Evolutionary conservation across 805 yeast species (phyloP).

Genomic region (Saturnispora ahearnii): DNA sequence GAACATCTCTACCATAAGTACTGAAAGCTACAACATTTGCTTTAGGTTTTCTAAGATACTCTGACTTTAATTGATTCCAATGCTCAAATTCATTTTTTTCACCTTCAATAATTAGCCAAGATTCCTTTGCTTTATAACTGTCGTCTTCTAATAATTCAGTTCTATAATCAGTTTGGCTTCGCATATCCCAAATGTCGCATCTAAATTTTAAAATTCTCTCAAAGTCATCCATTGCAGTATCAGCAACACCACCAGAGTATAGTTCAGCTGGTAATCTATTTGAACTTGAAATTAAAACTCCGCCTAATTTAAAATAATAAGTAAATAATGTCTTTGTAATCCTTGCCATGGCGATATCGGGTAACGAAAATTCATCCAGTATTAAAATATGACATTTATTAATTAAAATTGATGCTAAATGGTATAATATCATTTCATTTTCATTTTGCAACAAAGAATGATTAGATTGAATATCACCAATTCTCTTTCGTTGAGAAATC

Average conservation of each 20-base stretch:
- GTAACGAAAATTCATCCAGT: slow-evolving; percentile 69
- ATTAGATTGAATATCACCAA: slow-evolving; percentile 24
- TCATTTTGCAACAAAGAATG: slow-evolving; percentile 34
- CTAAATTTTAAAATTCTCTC: slow-evolving; percentile 47
- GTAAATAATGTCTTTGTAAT: slow-evolving; percentile 57
- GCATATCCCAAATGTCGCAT: slow-evolving; percentile 57
- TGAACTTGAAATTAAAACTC: slow-evolving; percentile 66
- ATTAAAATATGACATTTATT: slow-evolving; percentile 47
- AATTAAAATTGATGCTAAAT: slow-evolving; percentile 58
- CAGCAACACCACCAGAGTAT: slow-evolving; percentile 57
- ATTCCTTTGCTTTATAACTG: slow-evolving; percentile 10
- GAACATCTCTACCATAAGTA: slow-evolving; percentile 49
- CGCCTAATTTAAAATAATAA: slow-evolving; percentile 64
- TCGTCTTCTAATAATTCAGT: slow-evolving; percentile 23
- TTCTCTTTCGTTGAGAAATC: slow-evolving; percentile 37
- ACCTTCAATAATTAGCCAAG: slow-evolving; percentile 29
- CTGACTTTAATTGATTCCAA: slow-evolving; percentile 31
- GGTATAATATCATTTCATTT: slow-evolving; percentile 56
- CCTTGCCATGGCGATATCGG: slow-evolving; percentile 68
- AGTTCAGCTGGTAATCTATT: slow-evolving; percentile 65
- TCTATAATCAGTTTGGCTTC: slow-evolving; percentile 50
- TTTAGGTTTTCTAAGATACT: slow-evolving; percentile 1
- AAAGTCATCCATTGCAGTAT: slow-evolving; percentile 47
- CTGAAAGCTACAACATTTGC: slow-evolving; percentile 25
- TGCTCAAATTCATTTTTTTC: slow-evolving; percentile 22